These are phyloP conservation scores for Colletotrichum incanum DNA, from an alignment of 2,329 filamentous ascomycete genomes.

Conservation along the genomic window DNA sequence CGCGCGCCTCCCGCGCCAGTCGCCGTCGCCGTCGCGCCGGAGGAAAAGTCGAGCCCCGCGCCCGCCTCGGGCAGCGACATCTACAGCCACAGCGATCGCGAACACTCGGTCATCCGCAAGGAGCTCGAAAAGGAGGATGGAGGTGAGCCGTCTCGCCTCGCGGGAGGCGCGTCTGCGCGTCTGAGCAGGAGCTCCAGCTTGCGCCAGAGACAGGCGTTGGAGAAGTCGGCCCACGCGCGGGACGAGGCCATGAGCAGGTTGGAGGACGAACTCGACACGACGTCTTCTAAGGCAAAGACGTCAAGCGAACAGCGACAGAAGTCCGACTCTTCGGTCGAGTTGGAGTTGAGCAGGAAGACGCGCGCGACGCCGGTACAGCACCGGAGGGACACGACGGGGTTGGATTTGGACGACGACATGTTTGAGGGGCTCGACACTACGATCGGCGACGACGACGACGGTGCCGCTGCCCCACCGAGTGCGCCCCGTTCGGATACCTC, in stretches of 20 bases:
- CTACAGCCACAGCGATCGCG: slow-evolving; percentile 55
- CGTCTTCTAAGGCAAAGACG: slow-evolving; percentile 46
- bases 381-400: slow-evolving; percentile 61
- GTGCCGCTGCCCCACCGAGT: slow-evolving; percentile 53
- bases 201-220: slow-evolving; percentile 42
- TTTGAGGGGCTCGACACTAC: slow-evolving; percentile 59
- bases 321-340: slow-evolving; percentile 54
- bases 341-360: slow-evolving; percentile 56
- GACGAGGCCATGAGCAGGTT: slow-evolving; percentile 57
- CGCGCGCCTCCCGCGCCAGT: slow-evolving; percentile 45
- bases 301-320: slow-evolving; percentile 47
- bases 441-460: slow-evolving; percentile 60
- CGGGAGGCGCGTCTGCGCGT: slow-evolving; percentile 27
- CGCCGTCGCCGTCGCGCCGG: slow-evolving; percentile 31
- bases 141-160: not conserved
- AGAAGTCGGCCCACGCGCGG: slow-evolving; percentile 49
- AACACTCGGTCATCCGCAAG: slow-evolving; percentile 49
- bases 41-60: slow-evolving; percentile 33
- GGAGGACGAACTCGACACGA: slow-evolving; percentile 54
- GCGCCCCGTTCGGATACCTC: slow-evolving; percentile 62
- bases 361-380: slow-evolving; percentile 53
- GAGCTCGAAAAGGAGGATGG: slow-evolving; percentile 41
- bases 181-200: slow-evolving; percentile 39
- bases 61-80: slow-evolving; percentile 49
- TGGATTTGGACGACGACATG: slow-evolving; percentile 65